Evolutionary conservation across 805 yeast genomes (phyloP), one percentile per base, ranked within the genome.

Genomic region (Candida nitratophila): DNA sequence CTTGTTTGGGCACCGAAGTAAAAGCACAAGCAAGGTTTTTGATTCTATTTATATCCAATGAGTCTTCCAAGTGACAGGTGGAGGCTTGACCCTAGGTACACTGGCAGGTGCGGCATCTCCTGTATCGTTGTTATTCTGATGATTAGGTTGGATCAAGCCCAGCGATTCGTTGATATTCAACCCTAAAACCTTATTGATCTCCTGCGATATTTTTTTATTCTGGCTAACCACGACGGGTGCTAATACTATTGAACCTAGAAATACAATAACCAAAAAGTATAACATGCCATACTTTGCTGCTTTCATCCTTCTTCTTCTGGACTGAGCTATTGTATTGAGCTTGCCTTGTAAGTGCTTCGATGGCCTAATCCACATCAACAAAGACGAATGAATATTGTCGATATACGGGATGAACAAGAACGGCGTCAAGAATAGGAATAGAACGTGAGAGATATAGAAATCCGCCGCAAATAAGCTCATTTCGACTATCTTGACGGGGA

Each of bases 111-210:
- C 84, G 39, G 59, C 60, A 0, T 54, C 65, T 0, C 87, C 88
- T 0, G 88, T 82, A 54, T 83, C 88, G 52, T 83, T 81, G 50
- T 81, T 79, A 38, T 74, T 67, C 53, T 81, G 86, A 34, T 63
- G 55, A 33, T 65, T 71, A 1, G 89, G 88, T 56, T 83, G 89
- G 8, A 81, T 55, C 34, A 79, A 19, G 15, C 17, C 20, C 7
- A 34, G 9, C 7, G 11, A 19, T 34, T 20, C 17, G 24, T 34
- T 20, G 12, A 34, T n/a, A n/a, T n/a, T 55, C 34, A 79, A 19
- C 5, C 17, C 20, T 4, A 34, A 6, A 6, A 17, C 9, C 20
- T 20, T 19, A 15, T 34, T 20, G 12, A 34, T 34, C 12, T 34
- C 24, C 8, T 4, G 32, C 2, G 39, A 12, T 3, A 26, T 9